Conservation (phyloP, 2,329 filamentous ascomycete genomes). For the Trichoderma harzianum region DNA sequence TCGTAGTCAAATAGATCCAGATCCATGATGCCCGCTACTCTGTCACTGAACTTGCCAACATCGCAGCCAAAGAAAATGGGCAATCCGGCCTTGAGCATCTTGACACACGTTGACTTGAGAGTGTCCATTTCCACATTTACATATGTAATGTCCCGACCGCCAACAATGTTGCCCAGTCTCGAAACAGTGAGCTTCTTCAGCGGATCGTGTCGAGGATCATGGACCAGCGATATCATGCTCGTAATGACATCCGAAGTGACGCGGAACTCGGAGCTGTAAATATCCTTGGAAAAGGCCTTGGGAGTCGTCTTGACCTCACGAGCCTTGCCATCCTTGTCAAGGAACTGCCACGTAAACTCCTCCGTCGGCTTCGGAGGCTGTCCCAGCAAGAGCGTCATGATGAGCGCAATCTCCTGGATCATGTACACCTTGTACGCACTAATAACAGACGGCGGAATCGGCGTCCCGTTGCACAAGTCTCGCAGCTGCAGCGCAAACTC, state of each 20-base stretch:
- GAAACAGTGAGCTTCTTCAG: conserved; percentile 71
- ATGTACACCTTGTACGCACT: conserved; percentile 65
- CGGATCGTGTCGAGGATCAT: conserved; percentile 78
- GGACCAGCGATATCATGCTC: conserved; percentile 74
- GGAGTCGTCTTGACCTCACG: conserved; percentile 64
- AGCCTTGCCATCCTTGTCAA: conserved; percentile 64
- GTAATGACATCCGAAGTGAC: conserved; percentile 60
- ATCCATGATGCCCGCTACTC: conserved; percentile 72
- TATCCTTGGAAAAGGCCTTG: conserved; percentile 66
- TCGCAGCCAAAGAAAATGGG: conserved; percentile 89
- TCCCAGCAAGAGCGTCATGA: conserved; percentile 79
- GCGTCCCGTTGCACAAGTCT: conserved; percentile 41
- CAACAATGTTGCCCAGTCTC: conserved; percentile 76
- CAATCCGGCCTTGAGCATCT: conserved; percentile 72
- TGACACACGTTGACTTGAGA: conserved; percentile 70
- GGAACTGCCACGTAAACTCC: conserved; percentile 77
- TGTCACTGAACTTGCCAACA: conserved; percentile 77
- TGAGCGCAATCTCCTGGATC: conserved; percentile 74
- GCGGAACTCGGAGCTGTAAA: conserved; percentile 58
- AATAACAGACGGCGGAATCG: conserved; percentile 35
- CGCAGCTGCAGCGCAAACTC: conserved; percentile 75
- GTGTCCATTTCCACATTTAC: conserved; percentile 74
- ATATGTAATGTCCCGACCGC: conserved; percentile 72
- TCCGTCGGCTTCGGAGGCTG: conserved; percentile 68
- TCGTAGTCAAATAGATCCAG: conserved; percentile 72